These are phyloP conservation scores for Thermomyces lanuginosus DNA, from an alignment of 2,329 filamentous ascomycete genomes.

Conservation along the genomic window DNA sequence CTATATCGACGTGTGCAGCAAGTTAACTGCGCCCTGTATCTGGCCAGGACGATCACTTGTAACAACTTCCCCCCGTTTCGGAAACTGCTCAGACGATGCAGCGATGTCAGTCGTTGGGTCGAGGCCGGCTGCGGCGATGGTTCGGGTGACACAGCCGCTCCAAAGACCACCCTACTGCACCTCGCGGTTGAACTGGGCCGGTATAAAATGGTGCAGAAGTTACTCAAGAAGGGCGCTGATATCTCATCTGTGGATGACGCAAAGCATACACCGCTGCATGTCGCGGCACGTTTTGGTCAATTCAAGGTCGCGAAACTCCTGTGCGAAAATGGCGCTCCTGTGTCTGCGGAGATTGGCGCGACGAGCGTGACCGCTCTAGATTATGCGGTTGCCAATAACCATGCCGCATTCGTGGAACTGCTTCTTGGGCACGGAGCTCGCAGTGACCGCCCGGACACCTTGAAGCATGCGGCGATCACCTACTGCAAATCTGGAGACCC, in stretches of 20 bases:
- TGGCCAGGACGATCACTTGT: neutral
- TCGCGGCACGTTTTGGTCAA: neutral
- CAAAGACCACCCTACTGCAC: slow-evolving; percentile 1
- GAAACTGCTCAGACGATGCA: neutral
- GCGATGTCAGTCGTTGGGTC: slow-evolving; percentile 1
- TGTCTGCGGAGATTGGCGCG: neutral
- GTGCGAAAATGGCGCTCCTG: neutral
- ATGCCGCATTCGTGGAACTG: neutral
- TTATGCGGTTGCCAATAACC: slow-evolving; percentile 1
- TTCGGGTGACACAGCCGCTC: too few relatives aligned
- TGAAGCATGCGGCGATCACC: neutral
- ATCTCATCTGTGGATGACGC: neutral
- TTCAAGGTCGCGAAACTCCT: neutral
- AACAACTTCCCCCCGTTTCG: slow-evolving; percentile 1
- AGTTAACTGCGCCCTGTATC: neutral
- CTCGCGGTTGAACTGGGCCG: neutral
- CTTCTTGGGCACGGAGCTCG: neutral
- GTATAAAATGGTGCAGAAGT: neutral
- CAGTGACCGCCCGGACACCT: neutral
- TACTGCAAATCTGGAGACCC: slow-evolving; percentile 1
- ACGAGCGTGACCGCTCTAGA: neutral
- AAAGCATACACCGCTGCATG: slow-evolving; percentile 1
- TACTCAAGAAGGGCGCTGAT: slow-evolving; percentile 1
- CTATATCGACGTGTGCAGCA: neutral
- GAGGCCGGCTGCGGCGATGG: too few relatives aligned